Conservation (phyloP, 2,329 filamentous ascomycete species). For the Alternaria incomplexa region DNA sequence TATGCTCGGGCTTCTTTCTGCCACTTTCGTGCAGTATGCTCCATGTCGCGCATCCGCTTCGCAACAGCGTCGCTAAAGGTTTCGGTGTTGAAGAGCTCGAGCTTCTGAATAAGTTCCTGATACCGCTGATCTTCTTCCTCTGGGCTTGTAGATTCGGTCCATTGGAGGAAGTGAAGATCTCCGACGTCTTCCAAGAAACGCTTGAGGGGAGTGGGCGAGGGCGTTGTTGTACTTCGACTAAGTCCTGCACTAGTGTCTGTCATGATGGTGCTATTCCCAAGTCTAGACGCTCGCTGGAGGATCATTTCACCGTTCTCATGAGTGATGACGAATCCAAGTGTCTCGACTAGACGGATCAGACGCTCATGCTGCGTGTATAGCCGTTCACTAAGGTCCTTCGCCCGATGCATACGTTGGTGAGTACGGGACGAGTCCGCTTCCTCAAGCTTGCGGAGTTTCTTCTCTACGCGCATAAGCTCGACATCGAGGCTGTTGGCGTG, state of each 20-base stretch:
- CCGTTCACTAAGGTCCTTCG: conserved; percentile 83
- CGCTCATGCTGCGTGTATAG: conserved; percentile 85
- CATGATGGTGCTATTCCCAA: conserved; percentile 56
- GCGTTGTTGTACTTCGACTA: conserved; percentile 62
- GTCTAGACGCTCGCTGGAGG: conserved; percentile 73
- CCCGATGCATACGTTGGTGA: conserved; percentile 72
- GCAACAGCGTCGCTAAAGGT: conserved; percentile 83
- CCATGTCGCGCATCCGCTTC: conserved; percentile 90
- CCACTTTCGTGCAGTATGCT: conserved; percentile 91
- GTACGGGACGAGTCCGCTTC: conserved; percentile 60
- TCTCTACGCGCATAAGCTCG: conserved; percentile 72
- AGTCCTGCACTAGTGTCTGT: conserved; percentile 46
- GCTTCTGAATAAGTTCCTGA: conserved; percentile 71
- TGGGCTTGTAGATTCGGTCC: conserved; percentile 74
- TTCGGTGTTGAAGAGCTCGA: conserved; percentile 83
- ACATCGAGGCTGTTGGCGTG: conserved; percentile 77
- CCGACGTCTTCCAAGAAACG: conserved; percentile 65
- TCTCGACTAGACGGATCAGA: conserved; percentile 81
- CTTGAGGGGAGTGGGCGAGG: conserved; percentile 59
- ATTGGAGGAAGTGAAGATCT: conserved; percentile 78
- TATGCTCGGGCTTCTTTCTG: conserved; percentile 87
- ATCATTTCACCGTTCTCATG: conserved; percentile 75
- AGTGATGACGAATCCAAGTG: conserved; percentile 81
- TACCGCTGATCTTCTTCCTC: conserved; percentile 76
- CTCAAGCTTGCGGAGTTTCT: conserved; percentile 65